Percentiles rank a stretch among this genome's conserved stretches.
Conservation (phyloP, 495 filamentous ascomycete genomes). For the Aspergillus kassunensis region DNA sequence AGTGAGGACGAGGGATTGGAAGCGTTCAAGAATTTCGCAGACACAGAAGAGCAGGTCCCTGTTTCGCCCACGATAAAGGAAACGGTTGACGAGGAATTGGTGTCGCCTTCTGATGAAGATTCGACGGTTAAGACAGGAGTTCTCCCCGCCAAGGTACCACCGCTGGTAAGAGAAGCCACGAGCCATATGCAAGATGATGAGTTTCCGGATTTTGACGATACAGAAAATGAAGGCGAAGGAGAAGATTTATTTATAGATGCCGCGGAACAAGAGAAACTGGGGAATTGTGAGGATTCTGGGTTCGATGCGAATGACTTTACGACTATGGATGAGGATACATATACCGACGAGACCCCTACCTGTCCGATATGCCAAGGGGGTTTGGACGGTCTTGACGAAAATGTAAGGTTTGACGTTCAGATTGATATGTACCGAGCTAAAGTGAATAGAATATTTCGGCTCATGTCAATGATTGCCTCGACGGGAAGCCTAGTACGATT, state of each 20-base stretch:
- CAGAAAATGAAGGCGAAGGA: slow-evolving; percentile 45
- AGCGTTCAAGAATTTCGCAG: slow-evolving; percentile 19
- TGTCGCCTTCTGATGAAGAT: slow-evolving; percentile 25
- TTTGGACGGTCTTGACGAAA: slow-evolving; percentile 55
- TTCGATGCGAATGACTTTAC: slow-evolving; percentile 20
- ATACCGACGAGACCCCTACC: slow-evolving; percentile 18
- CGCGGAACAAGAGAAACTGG: slow-evolving; percentile 26
- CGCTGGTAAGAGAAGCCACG: slow-evolving; percentile 55
- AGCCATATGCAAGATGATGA: slow-evolving; percentile 54
- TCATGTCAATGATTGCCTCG: slow-evolving; percentile 92
- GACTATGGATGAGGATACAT: slow-evolving; percentile 42
- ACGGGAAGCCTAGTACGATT: slow-evolving; percentile 64
- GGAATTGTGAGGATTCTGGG: slow-evolving; percentile 18
- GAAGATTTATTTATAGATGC: slow-evolving; percentile 43
- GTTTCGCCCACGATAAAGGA: not conserved
- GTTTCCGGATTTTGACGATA: slow-evolving; percentile 66
- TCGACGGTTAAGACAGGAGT: slow-evolving; percentile 50
- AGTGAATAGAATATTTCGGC: slow-evolving; percentile 43
- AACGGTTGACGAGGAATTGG: slow-evolving; percentile 3
- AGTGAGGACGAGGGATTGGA: slow-evolving; percentile 51
- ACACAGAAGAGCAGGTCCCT: slow-evolving; percentile 17
- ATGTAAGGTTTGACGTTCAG: slow-evolving; percentile 31
- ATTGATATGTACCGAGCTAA: not conserved
- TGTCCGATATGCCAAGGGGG: slow-evolving; percentile 76
- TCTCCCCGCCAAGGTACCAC: slow-evolving; percentile 23